A percentile compares a stretch with the other conserved stretches of the same genome.
phyloP scores from a whole-genome alignment of 2,329 filamentous ascomycete species.

The Fusarium oxysporum region DNA sequence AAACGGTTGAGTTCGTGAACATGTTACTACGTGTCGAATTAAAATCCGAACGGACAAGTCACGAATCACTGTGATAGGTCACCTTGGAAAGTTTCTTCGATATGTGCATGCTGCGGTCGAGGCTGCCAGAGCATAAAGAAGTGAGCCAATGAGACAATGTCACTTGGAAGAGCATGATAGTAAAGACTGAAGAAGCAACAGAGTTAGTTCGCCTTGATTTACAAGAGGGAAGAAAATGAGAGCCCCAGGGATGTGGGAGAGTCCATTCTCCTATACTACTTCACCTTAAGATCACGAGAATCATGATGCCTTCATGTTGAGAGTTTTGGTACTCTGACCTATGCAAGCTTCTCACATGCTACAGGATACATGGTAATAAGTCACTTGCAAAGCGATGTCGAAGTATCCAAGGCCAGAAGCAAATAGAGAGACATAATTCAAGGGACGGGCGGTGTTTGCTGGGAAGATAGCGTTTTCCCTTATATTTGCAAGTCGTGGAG shows the following conservation, averaged over 20 bases:
- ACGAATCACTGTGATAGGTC: neutral
- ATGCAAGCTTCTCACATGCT: neutral
- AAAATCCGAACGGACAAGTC: neutral
- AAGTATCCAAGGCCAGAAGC: rapidly evolving
- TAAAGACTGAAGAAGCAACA: neutral
- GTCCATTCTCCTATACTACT: neutral
- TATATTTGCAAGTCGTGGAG: no score
- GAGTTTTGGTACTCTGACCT: neutral
- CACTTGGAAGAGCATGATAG: neutral
- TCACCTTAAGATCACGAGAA: neutral
- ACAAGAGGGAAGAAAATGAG: no score
- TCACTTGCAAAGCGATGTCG: rapidly evolving
- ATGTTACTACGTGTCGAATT: rapidly evolving
- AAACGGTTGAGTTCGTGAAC: neutral
- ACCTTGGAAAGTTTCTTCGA: neutral
- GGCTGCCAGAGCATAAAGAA: neutral
- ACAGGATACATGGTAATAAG: rapidly evolving
- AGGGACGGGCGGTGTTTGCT: neutral
- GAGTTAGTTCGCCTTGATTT: rapidly evolving
- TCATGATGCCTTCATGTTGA: neutral
- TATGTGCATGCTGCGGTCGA: neutral
- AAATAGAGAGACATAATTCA: no score
- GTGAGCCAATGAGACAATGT: neutral
- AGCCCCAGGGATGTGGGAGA: neutral
- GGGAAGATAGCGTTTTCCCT: no score